These are phyloP conservation scores for Nakaseomyces bracarensis DNA, from an alignment of 1,139 yeast species.

Conservation along the genomic window DNA sequence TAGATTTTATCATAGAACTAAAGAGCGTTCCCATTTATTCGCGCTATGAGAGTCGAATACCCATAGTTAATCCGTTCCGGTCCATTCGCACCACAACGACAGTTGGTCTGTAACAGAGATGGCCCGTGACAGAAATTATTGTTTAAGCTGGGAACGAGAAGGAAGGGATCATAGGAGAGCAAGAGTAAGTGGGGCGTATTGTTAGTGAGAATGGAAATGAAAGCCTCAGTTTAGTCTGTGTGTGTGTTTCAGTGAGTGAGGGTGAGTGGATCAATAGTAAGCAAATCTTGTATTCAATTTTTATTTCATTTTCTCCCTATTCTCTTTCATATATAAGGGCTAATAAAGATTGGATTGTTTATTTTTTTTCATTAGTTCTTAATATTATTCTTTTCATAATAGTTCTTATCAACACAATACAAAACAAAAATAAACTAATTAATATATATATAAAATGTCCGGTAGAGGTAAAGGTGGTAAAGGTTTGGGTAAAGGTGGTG, in stretches of 20 bases:
- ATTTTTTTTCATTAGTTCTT: no score
- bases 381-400: slow-evolving; percentile 3
- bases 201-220: no score
- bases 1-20: no score
- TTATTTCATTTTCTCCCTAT: no score
- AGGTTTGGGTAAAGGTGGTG: slow-evolving; percentile 99
- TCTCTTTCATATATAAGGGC: no score
- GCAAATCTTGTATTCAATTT: no score
- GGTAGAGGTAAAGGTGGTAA: slow-evolving; percentile 99
- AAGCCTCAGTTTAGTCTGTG: no score
- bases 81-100: slow-evolving; percentile 3
- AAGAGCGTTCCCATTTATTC: slow-evolving; percentile 1
- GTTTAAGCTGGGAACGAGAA: not conserved
- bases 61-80: slow-evolving; percentile 5
- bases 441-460: slow-evolving; percentile 55
- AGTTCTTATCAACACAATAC: slow-evolving; percentile 6
- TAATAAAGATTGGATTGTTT: no score
- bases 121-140: not conserved
- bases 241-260: no score
- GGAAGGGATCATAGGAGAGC: no score
- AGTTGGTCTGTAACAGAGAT: not conserved
- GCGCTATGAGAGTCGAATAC: not conserved
- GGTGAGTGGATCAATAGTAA: no score
- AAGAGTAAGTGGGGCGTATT: no score
- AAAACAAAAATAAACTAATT: slow-evolving; percentile 12